A percentile compares a stretch with the other conserved stretches of the same genome.
These are phyloP conservation scores for Jamesozyma hellenica DNA, from an alignment of 805 yeast species.

Conservation along the genomic window DNA sequence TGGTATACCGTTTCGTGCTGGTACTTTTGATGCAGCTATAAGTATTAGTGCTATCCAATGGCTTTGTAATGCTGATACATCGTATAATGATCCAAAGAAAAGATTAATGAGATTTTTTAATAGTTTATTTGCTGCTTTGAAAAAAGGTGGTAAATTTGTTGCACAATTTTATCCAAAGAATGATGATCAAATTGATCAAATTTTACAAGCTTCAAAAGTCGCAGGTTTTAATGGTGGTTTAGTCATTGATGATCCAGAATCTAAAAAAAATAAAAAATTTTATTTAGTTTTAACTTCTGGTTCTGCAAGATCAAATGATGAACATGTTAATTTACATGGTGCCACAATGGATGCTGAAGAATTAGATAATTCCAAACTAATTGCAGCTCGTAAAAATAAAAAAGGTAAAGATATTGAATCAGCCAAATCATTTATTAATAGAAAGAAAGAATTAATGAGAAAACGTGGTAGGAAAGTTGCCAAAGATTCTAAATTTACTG, in stretches of 20 bases:
- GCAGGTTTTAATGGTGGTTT: constrained; percentile 96
- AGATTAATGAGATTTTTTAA: constrained; percentile 77
- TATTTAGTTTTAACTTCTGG: constrained; percentile 67
- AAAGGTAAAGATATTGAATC: constrained; percentile 41
- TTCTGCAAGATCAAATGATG: constrained; percentile 65
- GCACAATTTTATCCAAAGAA: constrained; percentile 94
- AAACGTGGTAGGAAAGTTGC: constrained; percentile 88
- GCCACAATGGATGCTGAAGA: constrained; percentile 68
- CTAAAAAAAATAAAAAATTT: constrained; percentile 82
- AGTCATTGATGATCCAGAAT: constrained; percentile 87
- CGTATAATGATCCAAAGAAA: constrained; percentile 71
- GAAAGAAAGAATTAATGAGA: constrained; percentile 90
- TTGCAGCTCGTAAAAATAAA: constrained; percentile 9
- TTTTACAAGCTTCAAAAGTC: constrained; percentile 75
- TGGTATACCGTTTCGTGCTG: constrained; percentile 93
- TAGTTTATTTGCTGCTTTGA: constrained; percentile 74
- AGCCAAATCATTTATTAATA: constrained; percentile 65
- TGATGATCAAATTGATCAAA: constrained; percentile 71
- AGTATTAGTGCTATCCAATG: constrained; percentile 94
- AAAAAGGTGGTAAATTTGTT: constrained; percentile 92
- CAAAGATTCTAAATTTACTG: constrained; percentile 82
- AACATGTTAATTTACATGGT: constrained; percentile 66
- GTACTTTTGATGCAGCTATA: constrained; percentile 93
- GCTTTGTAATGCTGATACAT: constrained; percentile 91
- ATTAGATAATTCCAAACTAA: constrained; percentile 5